Conservation (phyloP, 192 early-diverging fungal species). For the Mortierella antarctica region DNA sequence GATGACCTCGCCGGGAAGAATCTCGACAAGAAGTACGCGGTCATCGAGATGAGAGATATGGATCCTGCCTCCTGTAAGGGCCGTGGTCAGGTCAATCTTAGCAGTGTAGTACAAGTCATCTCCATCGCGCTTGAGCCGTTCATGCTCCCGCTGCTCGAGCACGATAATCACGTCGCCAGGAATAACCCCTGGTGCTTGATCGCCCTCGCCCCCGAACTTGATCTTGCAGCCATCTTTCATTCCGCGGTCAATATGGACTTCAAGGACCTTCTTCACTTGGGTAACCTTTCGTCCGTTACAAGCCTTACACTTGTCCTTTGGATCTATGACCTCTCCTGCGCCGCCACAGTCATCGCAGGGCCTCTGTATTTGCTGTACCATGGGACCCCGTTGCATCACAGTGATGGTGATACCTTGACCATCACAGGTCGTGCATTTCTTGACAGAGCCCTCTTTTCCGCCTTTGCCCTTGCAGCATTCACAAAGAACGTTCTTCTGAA, state of each 20-base stretch:
- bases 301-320: conserved; percentile 86
- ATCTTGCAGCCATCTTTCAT: conserved; percentile 97
- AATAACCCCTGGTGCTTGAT: conserved; percentile 89
- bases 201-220: conserved; percentile 92
- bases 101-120: conserved; percentile 91
- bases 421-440: conserved; percentile 81
- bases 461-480: conserved; percentile 92
- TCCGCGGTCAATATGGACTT: conserved; percentile 97
- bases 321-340: conserved; percentile 87
- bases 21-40: conserved; percentile 83
- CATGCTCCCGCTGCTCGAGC: conserved; percentile 93
- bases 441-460: conserved; percentile 92
- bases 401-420: conserved; percentile 90
- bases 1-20: conserved; percentile 94
- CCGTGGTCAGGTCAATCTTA: conserved; percentile 92
- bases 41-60: conserved; percentile 93
- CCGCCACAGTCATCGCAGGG: conserved; percentile 90
- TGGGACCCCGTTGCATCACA: conserved; percentile 94
- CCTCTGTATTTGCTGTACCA: conserved; percentile 99
- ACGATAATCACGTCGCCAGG: conserved; percentile 98
- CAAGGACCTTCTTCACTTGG: conserved; percentile 92
- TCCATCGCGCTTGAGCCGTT: conserved; percentile 88
- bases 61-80: conserved; percentile 93
- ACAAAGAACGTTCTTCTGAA: conserved; percentile 94
- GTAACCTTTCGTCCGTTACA: conserved; percentile 90